Evolutionary conservation across 163 green algal genomes (phyloP), one percentile per base, ranked within the genome.

Genomic region (Volvox carteri): DNA sequence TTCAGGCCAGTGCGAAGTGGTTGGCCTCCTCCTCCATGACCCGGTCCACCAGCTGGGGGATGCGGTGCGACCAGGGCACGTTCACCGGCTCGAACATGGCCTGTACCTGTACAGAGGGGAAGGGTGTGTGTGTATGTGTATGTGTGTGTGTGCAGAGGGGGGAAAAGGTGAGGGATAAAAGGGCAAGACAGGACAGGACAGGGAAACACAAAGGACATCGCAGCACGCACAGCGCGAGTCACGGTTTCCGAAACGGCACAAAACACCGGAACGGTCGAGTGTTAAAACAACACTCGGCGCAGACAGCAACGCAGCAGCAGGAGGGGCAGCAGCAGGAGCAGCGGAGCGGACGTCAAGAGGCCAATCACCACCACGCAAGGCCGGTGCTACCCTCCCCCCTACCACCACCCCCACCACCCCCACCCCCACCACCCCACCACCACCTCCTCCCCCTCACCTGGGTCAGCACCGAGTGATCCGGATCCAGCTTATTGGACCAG

Each of bases 401-500:
- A 60, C n/a, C n/a, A n/a, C 58, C 58, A 23, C 37, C 76, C 76
- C 48, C 76, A 50, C 41, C 25, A 19, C 48, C 50, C 7, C 67
- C 67, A 12, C 44, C 39, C 52, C 19, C 19, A 30, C 58, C 58
- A 37, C 58, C 6, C 58, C 19, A 18, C 14, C 58, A 5, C 73
- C 42, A 23, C 72, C 52, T 54, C 75, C 28, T 18, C 6, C 83
- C 65, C 54, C 89, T 46, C 30, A 96, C 93, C 86, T 96, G 90
- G 4, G 72, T 91, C 33, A 97, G 87, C 44, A 97, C 93, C 52
- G 92, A 95, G 89, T 96, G 93, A 5, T 93, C 93, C 2, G 97
- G 96, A 80, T 99, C 96, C 37, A 99, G 95, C 88, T 96, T 95
- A 72, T 95, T 97, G 89, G 92, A 96, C 97, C 98, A 99, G 46